Base-by-base conservation (phyloP, 345 rosid species). In the Eucalyptus sp. region DNA sequence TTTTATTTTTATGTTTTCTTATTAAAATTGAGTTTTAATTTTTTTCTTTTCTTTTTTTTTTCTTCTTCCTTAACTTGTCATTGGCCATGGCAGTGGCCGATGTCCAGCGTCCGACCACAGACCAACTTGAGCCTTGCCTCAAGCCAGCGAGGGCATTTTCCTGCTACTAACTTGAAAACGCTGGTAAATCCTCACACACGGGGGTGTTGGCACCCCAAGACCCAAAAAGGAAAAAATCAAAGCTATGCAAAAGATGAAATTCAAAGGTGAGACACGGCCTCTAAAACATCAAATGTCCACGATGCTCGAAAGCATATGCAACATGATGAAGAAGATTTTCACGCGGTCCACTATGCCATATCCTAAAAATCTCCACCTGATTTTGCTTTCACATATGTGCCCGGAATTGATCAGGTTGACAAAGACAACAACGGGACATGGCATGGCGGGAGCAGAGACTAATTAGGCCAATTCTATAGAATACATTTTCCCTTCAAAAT, bases 71-170 rank as follows among this genome's bases (percentile, higher is more conserved):
- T 52, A 2, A 7, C 56, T 0, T 17, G 56, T 7, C 24, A 17
- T 52, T 52, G 56, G 56, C 56, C 56, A 52, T 0, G 0, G 4
- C 0, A 1, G 4, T 18, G 56, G 56, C 1, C 0, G 4, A 3
- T 33, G 37, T 33, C 37, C 37, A 33, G 10, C 4, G 0, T 7
- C 7, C 4, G 0, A 18, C 56, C 24, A 52, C 1, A 18, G 0
- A 52, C 24, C 58, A 52, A 52, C 22, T 52, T 10, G 2, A 52
- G 58, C 25, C 58, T 18, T 18, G 58, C 25, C 58, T 52, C 58
- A 52, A 17, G 58, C 58, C 5, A 7, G 4, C 41, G 41, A 13
- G 4, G 68, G 15, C 68, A 62, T 62, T 62, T 29, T 27, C 6
- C 33, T 27, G 14, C 25, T 29, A 1, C 68, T 62, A 27, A 62